Evolutionary conservation across 1,139 yeast species (phyloP), one percentile per base, ranked within the genome.

Genomic region (Candida dubliniensis): DNA sequence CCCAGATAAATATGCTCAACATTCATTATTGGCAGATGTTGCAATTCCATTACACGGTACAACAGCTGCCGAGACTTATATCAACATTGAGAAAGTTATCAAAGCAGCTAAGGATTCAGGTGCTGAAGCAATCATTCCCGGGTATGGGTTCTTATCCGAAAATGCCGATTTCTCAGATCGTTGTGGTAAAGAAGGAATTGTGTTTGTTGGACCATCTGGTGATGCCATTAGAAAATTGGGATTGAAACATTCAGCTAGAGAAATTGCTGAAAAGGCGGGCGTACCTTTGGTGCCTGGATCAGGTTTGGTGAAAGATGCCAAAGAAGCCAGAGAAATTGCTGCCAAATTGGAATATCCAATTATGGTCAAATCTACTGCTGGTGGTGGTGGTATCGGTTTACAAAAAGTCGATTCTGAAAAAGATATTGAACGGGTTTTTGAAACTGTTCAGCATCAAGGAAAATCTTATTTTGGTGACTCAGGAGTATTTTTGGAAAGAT

Each of bases 351-450:
- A 82, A 50, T 93, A 88, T 59, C 98, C 99, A 24, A 80, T 93
- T 36, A 93, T 93, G 98, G 87, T 93, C 43, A 93, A 93, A 67
- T 87, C 96, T 15, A 91, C 98, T 49, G 98, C 98, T 31, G 99
- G 99, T 63, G 99, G 99, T 58, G 99, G 99, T 64, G 99, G 99
- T 67, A 93, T 91, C 59, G 99, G 99, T 52, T 74, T 93, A 56
- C 97, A 90, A 63, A 86, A 90, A 62, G 97, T 91, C 48, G 96
- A 90, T 58, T 77, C 82, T 36, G 88, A 81, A 54, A 81, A 67
- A 12, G 96, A 91, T 47, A 82, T 91, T 50, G 87, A 81, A 66
- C 71, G 86, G 51, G 95, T 91, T 12, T 91, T 89, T 66, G 86
- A 81, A 56, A 84, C 96, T 5, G 98, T 93, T 36, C 87, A 87